Conservation (phyloP, 176 grass and related monocot genomes). For the Thalia dealbata region DNA sequence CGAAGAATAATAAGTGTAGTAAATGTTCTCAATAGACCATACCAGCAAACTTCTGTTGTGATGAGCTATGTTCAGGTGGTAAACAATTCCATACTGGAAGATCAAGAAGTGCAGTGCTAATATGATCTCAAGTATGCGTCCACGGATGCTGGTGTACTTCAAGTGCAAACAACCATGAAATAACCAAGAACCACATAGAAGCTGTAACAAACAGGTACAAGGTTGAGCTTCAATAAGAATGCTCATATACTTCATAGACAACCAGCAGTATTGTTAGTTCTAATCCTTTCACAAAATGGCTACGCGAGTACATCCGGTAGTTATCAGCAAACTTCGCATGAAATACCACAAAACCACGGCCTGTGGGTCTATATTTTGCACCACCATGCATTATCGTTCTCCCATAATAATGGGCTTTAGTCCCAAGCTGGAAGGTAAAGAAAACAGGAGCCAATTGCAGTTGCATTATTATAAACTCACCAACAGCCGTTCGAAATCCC, state of each 20-base stretch:
- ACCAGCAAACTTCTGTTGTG: conserved; percentile 67
- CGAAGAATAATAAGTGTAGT: conserved; percentile 6
- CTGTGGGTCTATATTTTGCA: conserved; percentile 70
- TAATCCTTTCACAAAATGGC: conserved; percentile 90
- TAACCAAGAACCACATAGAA: conserved; percentile 88
- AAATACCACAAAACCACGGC: conserved; percentile 81
- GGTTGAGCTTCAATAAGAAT: conserved; percentile 60
- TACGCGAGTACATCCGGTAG: conserved; percentile 88
- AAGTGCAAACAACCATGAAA: conserved; percentile 90
- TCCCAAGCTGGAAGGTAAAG: conserved; percentile 95
- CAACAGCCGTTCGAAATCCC: conserved; percentile 75
- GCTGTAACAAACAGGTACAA: conserved; percentile 73
- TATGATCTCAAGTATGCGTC: conserved; percentile 72
- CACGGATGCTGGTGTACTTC: conserved; percentile 49
- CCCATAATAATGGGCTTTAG: conserved; percentile 88
- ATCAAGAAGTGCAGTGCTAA: conserved; percentile 85
- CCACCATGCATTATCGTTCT: conserved; percentile 84
- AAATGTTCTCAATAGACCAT: conserved; percentile 21
- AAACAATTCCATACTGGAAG: conserved; percentile 96
- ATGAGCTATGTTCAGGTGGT: conserved; percentile 72
- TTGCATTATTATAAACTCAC: conserved; percentile 96
- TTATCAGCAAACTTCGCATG: conserved; percentile 89
- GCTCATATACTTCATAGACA: conserved; percentile 64
- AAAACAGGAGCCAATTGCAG: conserved; percentile 87
- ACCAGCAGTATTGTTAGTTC: conserved; percentile 76